A percentile compares a stretch with the other conserved stretches of the same genome.
Conservation (phyloP, 768 basidiomycete genomes). For the Rhodotorula graminis region DNA sequence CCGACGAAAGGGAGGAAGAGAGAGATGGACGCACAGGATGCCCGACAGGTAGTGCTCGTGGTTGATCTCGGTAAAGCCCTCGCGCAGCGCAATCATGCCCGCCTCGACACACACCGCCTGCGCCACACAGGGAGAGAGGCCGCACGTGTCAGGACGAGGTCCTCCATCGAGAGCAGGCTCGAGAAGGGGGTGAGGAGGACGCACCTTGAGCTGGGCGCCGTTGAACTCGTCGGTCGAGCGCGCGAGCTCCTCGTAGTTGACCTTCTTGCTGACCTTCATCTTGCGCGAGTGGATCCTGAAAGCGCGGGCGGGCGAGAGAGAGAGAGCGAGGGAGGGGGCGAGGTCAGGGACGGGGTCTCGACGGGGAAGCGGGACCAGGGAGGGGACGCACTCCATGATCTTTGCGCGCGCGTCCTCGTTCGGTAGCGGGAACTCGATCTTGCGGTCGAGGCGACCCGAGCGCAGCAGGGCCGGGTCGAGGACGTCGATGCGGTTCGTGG, state of each 20-base stretch:
- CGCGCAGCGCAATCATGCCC: slow-evolving; percentile 94
- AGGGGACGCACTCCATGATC: slow-evolving; percentile 61
- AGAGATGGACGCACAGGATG: slow-evolving; percentile 54
- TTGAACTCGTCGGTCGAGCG: slow-evolving; percentile 98
- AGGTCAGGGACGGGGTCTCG: too few relatives aligned
- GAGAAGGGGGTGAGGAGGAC: slow-evolving; percentile 2
- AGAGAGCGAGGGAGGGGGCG: not conserved
- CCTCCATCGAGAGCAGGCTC: too few relatives aligned
- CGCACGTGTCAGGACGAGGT: not conserved
- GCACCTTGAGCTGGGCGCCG: slow-evolving; percentile 61
- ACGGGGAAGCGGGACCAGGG: too few relatives aligned
- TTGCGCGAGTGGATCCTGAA: slow-evolving; percentile 80
- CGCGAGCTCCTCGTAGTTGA: slow-evolving; percentile 95
- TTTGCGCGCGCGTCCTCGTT: slow-evolving; percentile 93
- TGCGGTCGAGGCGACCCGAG: slow-evolving; percentile 93
- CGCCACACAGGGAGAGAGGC: not conserved
- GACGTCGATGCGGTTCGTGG: slow-evolving; percentile 97
- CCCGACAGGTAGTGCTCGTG: slow-evolving; percentile 97
- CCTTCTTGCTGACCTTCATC: slow-evolving; percentile 78
- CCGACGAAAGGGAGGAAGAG: slow-evolving; percentile 45
- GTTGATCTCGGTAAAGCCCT: slow-evolving; percentile 72
- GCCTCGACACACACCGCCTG: slow-evolving; percentile 99
- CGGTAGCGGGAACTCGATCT: slow-evolving; percentile 97
- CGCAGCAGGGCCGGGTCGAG: slow-evolving; percentile 97
- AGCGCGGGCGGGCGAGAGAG: too few relatives aligned